Percentiles rank a stretch among this genome's conserved stretches.
phyloP scores from a whole-genome alignment of 768 basidiomycete species.

The Tulasnella sp. region DNA sequence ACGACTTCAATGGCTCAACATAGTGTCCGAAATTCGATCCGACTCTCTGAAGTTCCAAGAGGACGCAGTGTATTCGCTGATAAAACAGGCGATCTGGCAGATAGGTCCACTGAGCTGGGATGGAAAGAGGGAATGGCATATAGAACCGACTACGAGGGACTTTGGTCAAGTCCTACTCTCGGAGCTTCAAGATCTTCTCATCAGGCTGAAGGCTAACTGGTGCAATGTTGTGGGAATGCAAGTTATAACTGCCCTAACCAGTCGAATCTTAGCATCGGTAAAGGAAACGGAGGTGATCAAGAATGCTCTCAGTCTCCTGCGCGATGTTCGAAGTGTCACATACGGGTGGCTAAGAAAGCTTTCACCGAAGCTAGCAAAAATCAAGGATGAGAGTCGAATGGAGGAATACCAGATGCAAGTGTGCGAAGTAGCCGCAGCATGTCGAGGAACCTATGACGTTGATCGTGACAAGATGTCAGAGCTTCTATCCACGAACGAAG shows the following conservation, averaged over 20 bases:
- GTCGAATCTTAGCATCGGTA: slow-evolving; percentile 28
- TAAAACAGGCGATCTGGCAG: slow-evolving; percentile 36
- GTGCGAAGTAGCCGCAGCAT: slow-evolving; percentile 26
- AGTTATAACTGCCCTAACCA: slow-evolving; percentile 27
- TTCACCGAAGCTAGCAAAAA: slow-evolving; percentile 19
- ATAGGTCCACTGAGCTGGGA: slow-evolving; percentile 26
- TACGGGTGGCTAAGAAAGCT: slow-evolving; percentile 31
- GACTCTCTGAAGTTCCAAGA: slow-evolving; percentile 30
- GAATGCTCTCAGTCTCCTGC: slow-evolving; percentile 24
- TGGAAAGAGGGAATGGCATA: slow-evolving; percentile 30
- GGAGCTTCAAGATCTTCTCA: slow-evolving; percentile 29
- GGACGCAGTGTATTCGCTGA: slow-evolving; percentile 31
- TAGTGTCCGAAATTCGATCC: slow-evolving; percentile 32
- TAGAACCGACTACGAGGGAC: slow-evolving; percentile 23
- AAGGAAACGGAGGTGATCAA: slow-evolving; percentile 14
- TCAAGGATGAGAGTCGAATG: slow-evolving; percentile 3
- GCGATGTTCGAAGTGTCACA: slow-evolving; percentile 24
- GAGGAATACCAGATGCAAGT: slow-evolving; percentile 21
- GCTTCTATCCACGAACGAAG: background rate
- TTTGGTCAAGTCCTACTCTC: slow-evolving; percentile 31
- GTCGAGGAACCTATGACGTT: background rate
- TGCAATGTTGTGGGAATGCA: slow-evolving; percentile 25
- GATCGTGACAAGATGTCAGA: background rate
- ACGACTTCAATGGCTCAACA: slow-evolving; percentile 6
- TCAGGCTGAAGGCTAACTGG: slow-evolving; percentile 33